Conservation (phyloP, 2,329 filamentous ascomycete genomes). For the Hymenoscyphus occultus region DNA sequence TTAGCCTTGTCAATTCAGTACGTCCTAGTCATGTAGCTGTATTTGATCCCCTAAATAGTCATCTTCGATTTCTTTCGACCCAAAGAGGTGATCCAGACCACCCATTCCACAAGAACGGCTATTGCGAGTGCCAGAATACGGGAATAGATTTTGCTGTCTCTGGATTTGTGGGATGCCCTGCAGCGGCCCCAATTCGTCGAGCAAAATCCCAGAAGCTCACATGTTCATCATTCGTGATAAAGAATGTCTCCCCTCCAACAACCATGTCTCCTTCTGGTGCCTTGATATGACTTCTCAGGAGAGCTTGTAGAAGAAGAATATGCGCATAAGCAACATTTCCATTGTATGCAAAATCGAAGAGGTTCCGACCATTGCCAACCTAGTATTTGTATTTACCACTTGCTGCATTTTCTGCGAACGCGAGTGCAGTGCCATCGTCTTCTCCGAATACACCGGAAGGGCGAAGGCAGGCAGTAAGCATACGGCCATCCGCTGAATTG, state of each 20-base stretch:
- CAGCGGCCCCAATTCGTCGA: slow-evolving; percentile 13
- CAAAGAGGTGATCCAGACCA: slow-evolving; percentile 19
- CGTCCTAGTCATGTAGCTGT: slow-evolving; percentile 69
- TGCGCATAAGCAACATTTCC: slow-evolving; percentile 51
- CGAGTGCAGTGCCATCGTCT: slow-evolving; percentile 32
- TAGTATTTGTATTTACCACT: slow-evolving; percentile 49
- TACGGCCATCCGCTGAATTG: slow-evolving; percentile 30
- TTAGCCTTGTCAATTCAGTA: slow-evolving; percentile 73
- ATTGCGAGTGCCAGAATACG: slow-evolving; percentile 12
- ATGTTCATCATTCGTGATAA: slow-evolving; percentile 24
- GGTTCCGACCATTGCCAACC: slow-evolving; percentile 49
- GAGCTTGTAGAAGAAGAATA: slow-evolving; percentile 40
- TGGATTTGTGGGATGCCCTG: slow-evolving; percentile 12
- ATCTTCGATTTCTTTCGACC: slow-evolving; percentile 19
- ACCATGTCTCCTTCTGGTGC: background rate
- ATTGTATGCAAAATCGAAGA: slow-evolving; percentile 53
- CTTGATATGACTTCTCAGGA: slow-evolving; percentile 37
- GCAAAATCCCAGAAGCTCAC: slow-evolving; percentile 21
- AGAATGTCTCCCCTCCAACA: slow-evolving; percentile 21
- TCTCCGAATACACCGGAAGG: slow-evolving; percentile 51
- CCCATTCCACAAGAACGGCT: slow-evolving; percentile 23
- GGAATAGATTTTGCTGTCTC: slow-evolving; percentile 15
- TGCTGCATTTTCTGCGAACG: slow-evolving; percentile 43
- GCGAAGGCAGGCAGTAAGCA: slow-evolving; percentile 49
- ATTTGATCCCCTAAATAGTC: slow-evolving; percentile 43